Evolutionary conservation across 2,329 filamentous ascomycete species (phyloP).

Genomic region (Corinectria fuckeliana): DNA sequence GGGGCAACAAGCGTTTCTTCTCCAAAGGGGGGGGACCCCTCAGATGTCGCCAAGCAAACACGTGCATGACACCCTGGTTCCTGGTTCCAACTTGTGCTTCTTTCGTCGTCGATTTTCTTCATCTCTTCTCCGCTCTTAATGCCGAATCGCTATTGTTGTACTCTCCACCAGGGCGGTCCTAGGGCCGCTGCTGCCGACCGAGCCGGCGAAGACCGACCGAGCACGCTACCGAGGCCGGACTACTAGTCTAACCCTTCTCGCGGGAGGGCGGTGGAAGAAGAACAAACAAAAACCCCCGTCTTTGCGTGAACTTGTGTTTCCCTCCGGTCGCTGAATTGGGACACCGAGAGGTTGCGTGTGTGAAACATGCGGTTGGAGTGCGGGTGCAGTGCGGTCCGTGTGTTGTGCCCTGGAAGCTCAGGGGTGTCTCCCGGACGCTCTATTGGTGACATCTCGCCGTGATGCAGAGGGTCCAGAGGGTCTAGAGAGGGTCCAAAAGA

Average conservation of each 20-base stretch:
- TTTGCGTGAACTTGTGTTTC: not conserved
- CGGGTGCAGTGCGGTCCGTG: not conserved
- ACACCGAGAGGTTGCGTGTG: slow-evolving; percentile 21
- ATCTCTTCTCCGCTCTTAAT: not conserved
- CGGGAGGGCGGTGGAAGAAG: not conserved
- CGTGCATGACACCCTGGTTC: slow-evolving; percentile 19
- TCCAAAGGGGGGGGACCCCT: slow-evolving; percentile 22
- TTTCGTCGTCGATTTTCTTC: not conserved
- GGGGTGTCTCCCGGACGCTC: not conserved
- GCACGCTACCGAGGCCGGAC: no score
- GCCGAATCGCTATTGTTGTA: not conserved
- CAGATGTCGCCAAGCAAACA: slow-evolving; percentile 19
- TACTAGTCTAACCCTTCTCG: no score
- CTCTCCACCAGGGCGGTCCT: not conserved
- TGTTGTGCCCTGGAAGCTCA: not conserved
- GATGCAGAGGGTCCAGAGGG: not conserved
- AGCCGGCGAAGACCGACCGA: not conserved
- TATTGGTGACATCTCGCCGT: not conserved
- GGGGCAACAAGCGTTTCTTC: not conserved
- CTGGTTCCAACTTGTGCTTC: slow-evolving; percentile 5
- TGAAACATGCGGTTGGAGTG: slow-evolving; percentile 7
- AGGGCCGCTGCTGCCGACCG: not conserved
- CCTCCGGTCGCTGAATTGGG: slow-evolving; percentile 18
- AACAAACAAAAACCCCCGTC: not conserved
- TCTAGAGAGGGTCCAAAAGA: not conserved